These are phyloP conservation scores for Corymbia maculata DNA, from an alignment of 345 rosid species.

Conservation along the genomic window DNA sequence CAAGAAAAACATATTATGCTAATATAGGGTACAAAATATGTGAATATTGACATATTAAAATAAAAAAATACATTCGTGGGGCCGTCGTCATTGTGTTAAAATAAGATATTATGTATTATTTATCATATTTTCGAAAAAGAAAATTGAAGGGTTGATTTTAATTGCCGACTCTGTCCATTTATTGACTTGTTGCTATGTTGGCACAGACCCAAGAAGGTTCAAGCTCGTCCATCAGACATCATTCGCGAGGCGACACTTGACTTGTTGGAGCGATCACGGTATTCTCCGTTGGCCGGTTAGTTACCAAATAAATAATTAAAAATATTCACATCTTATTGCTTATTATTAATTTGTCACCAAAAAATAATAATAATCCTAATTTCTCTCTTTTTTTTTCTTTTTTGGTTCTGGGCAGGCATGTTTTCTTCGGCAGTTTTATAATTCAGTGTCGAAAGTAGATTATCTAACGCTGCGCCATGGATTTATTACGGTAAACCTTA, in stretches of 20 bases:
- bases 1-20: fast-evolving
- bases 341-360: not conserved
- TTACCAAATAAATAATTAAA: not conserved
- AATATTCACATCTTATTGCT: not conserved
- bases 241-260: slow-evolving; percentile 47
- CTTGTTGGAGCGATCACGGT: slow-evolving; percentile 34
- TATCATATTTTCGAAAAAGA: fast-evolving
- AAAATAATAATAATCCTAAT: not conserved
- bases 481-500: slow-evolving; percentile 44
- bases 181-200: not conserved
- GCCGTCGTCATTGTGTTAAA: no score
- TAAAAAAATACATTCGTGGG: no score
- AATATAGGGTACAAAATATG: fast-evolving
- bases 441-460: slow-evolving; percentile 64
- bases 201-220: slow-evolving; percentile 43
- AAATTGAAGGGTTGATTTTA: not conserved
- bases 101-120: not conserved
- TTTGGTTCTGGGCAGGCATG: slow-evolving; percentile 20
- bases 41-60: no score
- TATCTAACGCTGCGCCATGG: slow-evolving; percentile 75
- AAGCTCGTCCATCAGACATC: slow-evolving; percentile 45
- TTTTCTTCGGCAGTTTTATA: slow-evolving; percentile 60
- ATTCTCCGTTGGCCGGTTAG: slow-evolving; percentile 48
- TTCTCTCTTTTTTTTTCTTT: not conserved
- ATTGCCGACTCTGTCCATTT: not conserved